Evolutionary conservation across 192 early-diverging fungal species (phyloP), one percentile per base, ranked within the genome.

Genomic region (Backusella liffmaniae): DNA sequence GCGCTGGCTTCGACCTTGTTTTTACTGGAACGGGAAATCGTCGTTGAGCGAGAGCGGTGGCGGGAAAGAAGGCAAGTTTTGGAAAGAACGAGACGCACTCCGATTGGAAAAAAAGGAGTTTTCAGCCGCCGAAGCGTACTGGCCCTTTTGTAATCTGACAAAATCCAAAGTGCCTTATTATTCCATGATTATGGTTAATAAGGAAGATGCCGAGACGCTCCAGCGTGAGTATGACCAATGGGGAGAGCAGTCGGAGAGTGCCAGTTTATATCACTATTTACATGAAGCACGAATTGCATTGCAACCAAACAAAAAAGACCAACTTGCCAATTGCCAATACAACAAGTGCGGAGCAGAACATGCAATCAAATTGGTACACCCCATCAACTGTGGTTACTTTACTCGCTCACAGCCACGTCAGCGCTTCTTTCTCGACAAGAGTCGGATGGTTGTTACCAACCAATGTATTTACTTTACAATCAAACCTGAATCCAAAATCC

Each of bases 1-100:
- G 5, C 68, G 74, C 12, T 90, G 87, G 86, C 77, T 90, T 34
- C 67, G 77, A 62, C 87, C 88, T 13, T 84, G 84, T 0, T 77
- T 90, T 68, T 90, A 90, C 62, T 90, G 88, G 88, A 90, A 88
- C 39, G 87, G 88, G 7, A 90, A 90, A 66, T 84, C 84, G 16
- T 80, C 79, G 0, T 82, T 77, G 13, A 79, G 79, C 36, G 80
- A 67, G n/a, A 66, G 41, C n/a, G 70, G 46, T 8, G 62, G 62
- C 7, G 82, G 83, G 23, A 86, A 84, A 65, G 85, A 88, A 56
- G 83, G 75, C 0, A 21, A 67, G 5, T 88, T 88, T 56, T 88
- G 86, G 86, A 67, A 74, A 23, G 59, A 67, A 12, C 72, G 85
- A 7, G 86, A 88, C 74, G 75, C 80, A 23, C 41, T 77, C 36